phyloP scores from a whole-genome alignment of 495 filamentous ascomycete genomes.

The Penicillium macrosclerotiorum region DNA sequence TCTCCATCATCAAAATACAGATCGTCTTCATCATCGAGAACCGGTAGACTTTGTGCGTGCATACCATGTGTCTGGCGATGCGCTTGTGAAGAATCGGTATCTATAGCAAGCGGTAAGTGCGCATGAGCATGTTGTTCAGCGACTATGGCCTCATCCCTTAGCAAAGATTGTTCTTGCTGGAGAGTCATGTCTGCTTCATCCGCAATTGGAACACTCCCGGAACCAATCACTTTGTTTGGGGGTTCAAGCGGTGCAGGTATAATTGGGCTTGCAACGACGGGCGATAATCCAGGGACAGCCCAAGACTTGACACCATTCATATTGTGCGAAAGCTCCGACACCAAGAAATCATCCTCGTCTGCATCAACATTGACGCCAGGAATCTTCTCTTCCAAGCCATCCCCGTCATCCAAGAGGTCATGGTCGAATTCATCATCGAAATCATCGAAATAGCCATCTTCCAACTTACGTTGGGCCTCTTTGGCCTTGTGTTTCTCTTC shows the following conservation, averaged over 20 bases:
- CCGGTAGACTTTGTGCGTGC: conserved; percentile 5
- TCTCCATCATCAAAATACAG: conserved; percentile 82
- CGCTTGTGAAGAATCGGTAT: background rate
- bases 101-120: background rate
- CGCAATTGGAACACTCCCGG: background rate
- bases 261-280: conserved; percentile 37
- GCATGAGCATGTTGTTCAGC: background rate
- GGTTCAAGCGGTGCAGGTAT: conserved; percentile 21
- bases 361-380: conserved; percentile 71
- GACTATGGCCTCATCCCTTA: background rate
- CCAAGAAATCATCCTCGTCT: conserved; percentile 50
- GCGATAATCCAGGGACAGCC: conserved; percentile 36
- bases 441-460: conserved; percentile 49
- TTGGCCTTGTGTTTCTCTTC: conserved; percentile 83
- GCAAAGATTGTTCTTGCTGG: too few species aligned
- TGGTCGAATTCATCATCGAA: conserved; percentile 62
- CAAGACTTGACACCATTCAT: conserved; percentile 40
- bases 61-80: background rate
- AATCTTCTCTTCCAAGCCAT: conserved; percentile 72
- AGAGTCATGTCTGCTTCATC: too few species aligned
- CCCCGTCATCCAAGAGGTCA: conserved; percentile 67
- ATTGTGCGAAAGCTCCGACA: conserved; percentile 8
- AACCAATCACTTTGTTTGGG: background rate
- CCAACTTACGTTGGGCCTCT: conserved; percentile 49
- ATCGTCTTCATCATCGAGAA: conserved; percentile 59